Evolutionary conservation across 108 stramenopile genomes (phyloP).

Genomic region (Schizochytrium sp.): DNA sequence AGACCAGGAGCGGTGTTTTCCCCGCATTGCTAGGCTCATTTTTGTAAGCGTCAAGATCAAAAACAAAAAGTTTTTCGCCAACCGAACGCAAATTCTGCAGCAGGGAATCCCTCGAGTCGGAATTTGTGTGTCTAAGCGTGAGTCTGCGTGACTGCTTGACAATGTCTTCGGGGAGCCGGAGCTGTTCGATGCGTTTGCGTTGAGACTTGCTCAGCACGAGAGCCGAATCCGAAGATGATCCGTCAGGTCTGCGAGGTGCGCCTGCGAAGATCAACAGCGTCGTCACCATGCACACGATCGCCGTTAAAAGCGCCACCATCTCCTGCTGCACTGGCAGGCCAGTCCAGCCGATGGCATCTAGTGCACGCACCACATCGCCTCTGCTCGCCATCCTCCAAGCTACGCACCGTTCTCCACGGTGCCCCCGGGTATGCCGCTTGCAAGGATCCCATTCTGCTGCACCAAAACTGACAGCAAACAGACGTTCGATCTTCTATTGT

Average conservation of each 20-base stretch:
- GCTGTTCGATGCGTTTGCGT: conserved; percentile 18
- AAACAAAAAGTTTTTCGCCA: conserved; percentile 7
- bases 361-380: too few species aligned
- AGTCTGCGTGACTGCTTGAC: background rate
- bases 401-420: too few species aligned
- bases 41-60: background rate
- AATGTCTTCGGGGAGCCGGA: background rate
- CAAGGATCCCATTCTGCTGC: too few species aligned
- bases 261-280: background rate
- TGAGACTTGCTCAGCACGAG: conserved; percentile 26
- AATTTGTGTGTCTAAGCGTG: background rate
- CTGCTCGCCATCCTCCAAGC: too few species aligned
- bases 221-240: background rate
- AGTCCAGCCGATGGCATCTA: background rate
- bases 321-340: conserved; percentile 31
- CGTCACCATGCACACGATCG: conserved; percentile 29
- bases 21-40: background rate
- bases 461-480: too few species aligned
- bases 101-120: background rate
- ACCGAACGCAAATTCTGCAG: conserved; percentile 37
- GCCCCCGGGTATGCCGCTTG: too few species aligned
- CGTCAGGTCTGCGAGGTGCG: background rate
- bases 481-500: too few species aligned
- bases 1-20: conserved; percentile 85
- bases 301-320: background rate